These are phyloP conservation scores for Ascochyta lentis DNA, from an alignment of 2,329 filamentous ascomycete species.

Conservation along the genomic window DNA sequence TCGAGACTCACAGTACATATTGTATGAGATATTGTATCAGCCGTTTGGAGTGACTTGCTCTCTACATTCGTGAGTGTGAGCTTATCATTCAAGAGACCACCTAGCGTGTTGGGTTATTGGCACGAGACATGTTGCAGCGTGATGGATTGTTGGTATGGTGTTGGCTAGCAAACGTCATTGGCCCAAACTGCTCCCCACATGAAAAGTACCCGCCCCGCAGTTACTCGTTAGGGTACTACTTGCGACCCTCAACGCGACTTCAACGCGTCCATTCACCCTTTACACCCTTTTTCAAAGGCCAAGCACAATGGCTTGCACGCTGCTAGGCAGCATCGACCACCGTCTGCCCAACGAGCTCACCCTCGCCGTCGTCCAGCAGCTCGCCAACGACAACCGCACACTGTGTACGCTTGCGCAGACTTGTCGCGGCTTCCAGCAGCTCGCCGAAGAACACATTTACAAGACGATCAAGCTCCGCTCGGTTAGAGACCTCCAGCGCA, in stretches of 20 bases:
- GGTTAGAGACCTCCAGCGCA: slow-evolving; percentile 33
- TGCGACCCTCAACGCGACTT: neutral
- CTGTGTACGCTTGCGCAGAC: slow-evolving; percentile 40
- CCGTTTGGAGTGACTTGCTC: no score
- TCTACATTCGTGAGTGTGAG: neutral
- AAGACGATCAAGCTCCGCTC: slow-evolving; percentile 37
- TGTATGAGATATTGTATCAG: no score
- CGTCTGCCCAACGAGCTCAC: slow-evolving; percentile 40
- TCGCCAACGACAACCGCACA: slow-evolving; percentile 29
- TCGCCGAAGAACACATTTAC: slow-evolving; percentile 45
- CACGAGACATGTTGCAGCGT: no score
- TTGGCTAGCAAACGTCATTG: slow-evolving; percentile 3
- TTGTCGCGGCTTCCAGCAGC: slow-evolving; percentile 36
- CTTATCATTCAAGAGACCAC: neutral
- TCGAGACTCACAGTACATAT: no score
- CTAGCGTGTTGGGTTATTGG: neutral
- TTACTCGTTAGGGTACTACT: neutral
- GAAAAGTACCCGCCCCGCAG: neutral
- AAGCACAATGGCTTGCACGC: slow-evolving; percentile 23
- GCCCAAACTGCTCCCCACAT: slow-evolving; percentile 4
- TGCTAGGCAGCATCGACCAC: slow-evolving; percentile 21
- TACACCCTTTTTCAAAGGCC: neutral
- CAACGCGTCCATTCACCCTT: neutral
- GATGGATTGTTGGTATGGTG: neutral
- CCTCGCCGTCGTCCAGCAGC: slow-evolving; percentile 36